Conservation (phyloP, 306 rosid species). For the Abrus pulchellus region DNA sequence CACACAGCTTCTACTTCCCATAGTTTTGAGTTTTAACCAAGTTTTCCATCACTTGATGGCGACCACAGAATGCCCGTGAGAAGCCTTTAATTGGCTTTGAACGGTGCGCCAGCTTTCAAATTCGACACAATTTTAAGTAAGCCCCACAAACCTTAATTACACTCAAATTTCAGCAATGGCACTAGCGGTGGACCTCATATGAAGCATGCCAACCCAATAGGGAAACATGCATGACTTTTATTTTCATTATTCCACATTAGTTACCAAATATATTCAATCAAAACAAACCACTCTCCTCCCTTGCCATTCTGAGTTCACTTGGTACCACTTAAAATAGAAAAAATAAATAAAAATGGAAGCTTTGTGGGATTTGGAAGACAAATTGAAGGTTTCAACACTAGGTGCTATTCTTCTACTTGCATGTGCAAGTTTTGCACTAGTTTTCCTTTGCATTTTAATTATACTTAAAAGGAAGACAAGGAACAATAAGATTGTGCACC, state of each 20-base stretch:
- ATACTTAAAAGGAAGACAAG: constrained; percentile 44
- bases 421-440: constrained; percentile 48
- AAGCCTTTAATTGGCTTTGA: constrained; percentile 48
- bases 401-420: constrained; percentile 61
- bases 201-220: constrained; percentile 51
- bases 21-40: background rate
- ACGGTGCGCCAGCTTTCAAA: constrained; percentile 51
- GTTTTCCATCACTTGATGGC: constrained; percentile 24
- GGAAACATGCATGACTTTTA: background rate
- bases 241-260: background rate
- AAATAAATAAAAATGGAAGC: constrained; percentile 48
- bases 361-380: constrained; percentile 54
- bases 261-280: constrained; percentile 35
- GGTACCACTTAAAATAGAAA: constrained; percentile 15
- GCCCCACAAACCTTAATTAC: constrained; percentile 28
- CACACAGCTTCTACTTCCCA: background rate
- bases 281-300: constrained; percentile 15
- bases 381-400: constrained; percentile 58
- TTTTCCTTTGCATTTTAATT: constrained; percentile 40
- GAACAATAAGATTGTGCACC: constrained; percentile 49
- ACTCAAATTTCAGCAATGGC: constrained; percentile 43
- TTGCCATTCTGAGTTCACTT: constrained; percentile 31
- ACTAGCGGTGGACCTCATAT: constrained; percentile 54
- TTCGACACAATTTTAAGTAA: constrained; percentile 29
- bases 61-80: constrained; percentile 44